Evolutionary conservation across 805 yeast species (phyloP).

Genomic region (Spathaspora boniae): DNA sequence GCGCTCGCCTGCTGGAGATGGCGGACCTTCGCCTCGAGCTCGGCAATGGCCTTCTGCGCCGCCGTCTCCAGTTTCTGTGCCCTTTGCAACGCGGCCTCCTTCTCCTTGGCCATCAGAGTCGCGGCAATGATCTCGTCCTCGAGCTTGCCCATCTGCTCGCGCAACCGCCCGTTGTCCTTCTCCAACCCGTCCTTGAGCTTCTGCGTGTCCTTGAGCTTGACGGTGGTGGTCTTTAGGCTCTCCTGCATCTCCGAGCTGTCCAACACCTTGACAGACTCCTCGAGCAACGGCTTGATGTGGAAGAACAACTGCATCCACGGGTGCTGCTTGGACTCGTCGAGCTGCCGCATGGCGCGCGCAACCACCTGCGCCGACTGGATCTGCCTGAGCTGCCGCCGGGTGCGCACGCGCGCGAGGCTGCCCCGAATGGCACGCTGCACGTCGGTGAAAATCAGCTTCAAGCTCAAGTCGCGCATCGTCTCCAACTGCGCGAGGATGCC

Average conservation of each 20-base stretch:
- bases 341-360: slow-evolving; percentile 54
- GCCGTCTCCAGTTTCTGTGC: slow-evolving; percentile 40
- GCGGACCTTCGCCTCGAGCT: slow-evolving; percentile 23
- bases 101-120: slow-evolving; percentile 36
- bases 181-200: slow-evolving; percentile 26
- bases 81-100: slow-evolving; percentile 43
- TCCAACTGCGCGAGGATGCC: slow-evolving; percentile 80
- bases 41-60: slow-evolving; percentile 14
- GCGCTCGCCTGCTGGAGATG: slow-evolving; percentile 19
- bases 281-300: slow-evolving; percentile 71
- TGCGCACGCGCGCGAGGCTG: slow-evolving; percentile 46
- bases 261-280: slow-evolving; percentile 56
- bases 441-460: slow-evolving; percentile 51
- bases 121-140: slow-evolving; percentile 32
- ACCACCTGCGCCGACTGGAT: slow-evolving; percentile 70
- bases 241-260: slow-evolving; percentile 57
- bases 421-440: slow-evolving; percentile 72
- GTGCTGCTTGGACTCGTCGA: slow-evolving; percentile 45
- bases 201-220: slow-evolving; percentile 36
- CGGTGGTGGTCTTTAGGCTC: slow-evolving; percentile 50
- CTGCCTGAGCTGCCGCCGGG: slow-evolving; percentile 49
- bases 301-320: slow-evolving; percentile 80
- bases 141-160: slow-evolving; percentile 27
- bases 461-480: slow-evolving; percentile 62
- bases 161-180: slow-evolving; percentile 37